Percentiles rank a stretch among this genome's conserved stretches.
Evolutionary conservation across 2,329 filamentous ascomycete genomes (phyloP).

Genomic region (Cercospora sesami): DNA sequence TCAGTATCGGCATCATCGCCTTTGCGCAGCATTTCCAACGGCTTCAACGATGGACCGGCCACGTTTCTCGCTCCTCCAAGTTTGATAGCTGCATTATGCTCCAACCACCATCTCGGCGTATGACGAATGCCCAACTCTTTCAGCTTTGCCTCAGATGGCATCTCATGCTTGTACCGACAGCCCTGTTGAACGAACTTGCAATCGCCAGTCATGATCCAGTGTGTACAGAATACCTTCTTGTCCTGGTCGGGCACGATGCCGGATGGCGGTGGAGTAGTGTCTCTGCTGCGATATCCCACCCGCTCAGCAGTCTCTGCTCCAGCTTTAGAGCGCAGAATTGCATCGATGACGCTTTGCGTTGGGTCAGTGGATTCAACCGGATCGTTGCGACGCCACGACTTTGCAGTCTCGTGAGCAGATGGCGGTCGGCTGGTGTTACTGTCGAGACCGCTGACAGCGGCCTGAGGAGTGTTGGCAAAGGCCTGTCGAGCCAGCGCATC

Average conservation of each 20-base stretch:
- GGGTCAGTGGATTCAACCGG: slow-evolving; percentile 19
- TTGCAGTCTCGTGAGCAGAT: slow-evolving; percentile 30
- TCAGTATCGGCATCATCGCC: slow-evolving; percentile 22
- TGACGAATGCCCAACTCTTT: slow-evolving; percentile 65
- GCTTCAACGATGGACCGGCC: slow-evolving; percentile 24
- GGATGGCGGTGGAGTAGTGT: slow-evolving; percentile 37
- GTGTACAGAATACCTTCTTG: slow-evolving; percentile 79
- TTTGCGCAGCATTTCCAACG: slow-evolving; percentile 30
- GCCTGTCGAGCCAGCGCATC: slow-evolving; percentile 30
- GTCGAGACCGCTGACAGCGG: not conserved
- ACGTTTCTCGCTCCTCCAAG: slow-evolving; percentile 23
- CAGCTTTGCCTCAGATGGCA: slow-evolving; percentile 72
- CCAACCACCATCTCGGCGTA: slow-evolving; percentile 58
- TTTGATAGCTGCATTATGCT: slow-evolving; percentile 44
- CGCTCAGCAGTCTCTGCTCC: slow-evolving; percentile 33
- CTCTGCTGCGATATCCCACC: slow-evolving; percentile 30
- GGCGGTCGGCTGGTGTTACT: slow-evolving; percentile 16
- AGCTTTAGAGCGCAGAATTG: slow-evolving; percentile 34
- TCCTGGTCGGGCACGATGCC: slow-evolving; percentile 44
- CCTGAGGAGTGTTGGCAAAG: slow-evolving; percentile 13
- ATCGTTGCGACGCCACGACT: slow-evolving; percentile 31
- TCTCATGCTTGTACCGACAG: slow-evolving; percentile 87
- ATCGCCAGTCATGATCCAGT: slow-evolving; percentile 83
- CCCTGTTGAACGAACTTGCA: slow-evolving; percentile 85
- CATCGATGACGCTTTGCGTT: slow-evolving; percentile 35